phyloP scores from a whole-genome alignment of 2,329 filamentous ascomycete species.

The Didymella keratinophila region DNA sequence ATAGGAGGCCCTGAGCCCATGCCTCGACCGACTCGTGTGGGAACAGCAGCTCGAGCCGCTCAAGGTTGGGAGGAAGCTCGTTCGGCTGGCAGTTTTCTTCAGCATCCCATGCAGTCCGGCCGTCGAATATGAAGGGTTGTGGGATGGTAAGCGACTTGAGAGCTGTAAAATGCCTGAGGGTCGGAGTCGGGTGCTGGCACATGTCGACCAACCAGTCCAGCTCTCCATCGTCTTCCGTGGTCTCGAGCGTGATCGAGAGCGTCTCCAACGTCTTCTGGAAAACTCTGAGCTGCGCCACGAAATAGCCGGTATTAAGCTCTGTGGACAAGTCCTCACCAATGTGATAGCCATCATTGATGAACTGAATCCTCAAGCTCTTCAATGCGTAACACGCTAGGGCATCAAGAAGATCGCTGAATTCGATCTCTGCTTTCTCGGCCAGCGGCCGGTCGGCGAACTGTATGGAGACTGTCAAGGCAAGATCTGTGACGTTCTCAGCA shows the following conservation, averaged over 20 bases:
- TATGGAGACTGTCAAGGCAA: slow-evolving; percentile 26
- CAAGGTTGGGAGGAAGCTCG: slow-evolving; percentile 27
- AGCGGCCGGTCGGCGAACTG: slow-evolving; percentile 29
- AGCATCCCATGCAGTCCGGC: not conserved
- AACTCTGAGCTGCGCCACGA: slow-evolving; percentile 26
- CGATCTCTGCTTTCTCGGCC: slow-evolving; percentile 24
- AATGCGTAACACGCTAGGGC: slow-evolving; percentile 29
- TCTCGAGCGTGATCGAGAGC: slow-evolving; percentile 27
- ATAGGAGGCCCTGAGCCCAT: slow-evolving; percentile 20
- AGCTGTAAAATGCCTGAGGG: slow-evolving; percentile 18
- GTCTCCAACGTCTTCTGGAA: slow-evolving; percentile 21
- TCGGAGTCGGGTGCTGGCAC: slow-evolving; percentile 18
- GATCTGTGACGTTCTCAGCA: slow-evolving; percentile 23
- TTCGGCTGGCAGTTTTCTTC: slow-evolving; percentile 2
- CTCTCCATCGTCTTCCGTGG: slow-evolving; percentile 20
- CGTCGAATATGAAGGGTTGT: slow-evolving; percentile 26
- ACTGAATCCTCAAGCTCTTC: slow-evolving; percentile 24
- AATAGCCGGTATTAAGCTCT: slow-evolving; percentile 22
- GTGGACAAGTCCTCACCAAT: slow-evolving; percentile 23
- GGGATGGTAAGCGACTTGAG: slow-evolving; percentile 27
- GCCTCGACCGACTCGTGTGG: slow-evolving; percentile 19
- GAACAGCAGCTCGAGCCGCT: slow-evolving; percentile 26
- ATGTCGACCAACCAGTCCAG: slow-evolving; percentile 27
- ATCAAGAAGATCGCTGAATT: slow-evolving; percentile 30
- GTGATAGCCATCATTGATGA: slow-evolving; percentile 31